Evolutionary conservation across 345 rosid genomes (phyloP).

Genomic region (Mallotus nudiflorus): DNA sequence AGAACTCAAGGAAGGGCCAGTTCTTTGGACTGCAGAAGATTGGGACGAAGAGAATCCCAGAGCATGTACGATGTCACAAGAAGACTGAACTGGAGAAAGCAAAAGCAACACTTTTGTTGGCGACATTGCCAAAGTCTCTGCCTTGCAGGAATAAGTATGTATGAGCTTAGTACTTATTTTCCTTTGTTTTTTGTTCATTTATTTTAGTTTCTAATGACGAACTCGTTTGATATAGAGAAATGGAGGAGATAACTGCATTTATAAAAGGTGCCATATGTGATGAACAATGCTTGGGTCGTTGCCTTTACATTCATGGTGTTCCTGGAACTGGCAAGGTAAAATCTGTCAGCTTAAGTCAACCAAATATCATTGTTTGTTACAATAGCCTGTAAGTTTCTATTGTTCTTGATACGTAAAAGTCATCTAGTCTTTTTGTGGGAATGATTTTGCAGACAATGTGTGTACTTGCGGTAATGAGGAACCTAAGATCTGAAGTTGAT

Average conservation of each 20-base stretch:
- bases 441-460: slow-evolving; percentile 67
- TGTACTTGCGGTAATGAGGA: slow-evolving; percentile 80
- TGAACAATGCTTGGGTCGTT: slow-evolving; percentile 87
- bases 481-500: slow-evolving; percentile 83
- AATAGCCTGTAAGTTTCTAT: slow-evolving; percentile 7
- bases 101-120: slow-evolving; percentile 75
- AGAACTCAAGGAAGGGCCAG: slow-evolving; percentile 74
- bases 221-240: slow-evolving; percentile 48
- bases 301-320: slow-evolving; percentile 94
- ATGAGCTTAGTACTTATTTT: slow-evolving; percentile 5
- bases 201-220: slow-evolving; percentile 3
- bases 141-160: slow-evolving; percentile 85
- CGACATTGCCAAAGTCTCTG: slow-evolving; percentile 75
- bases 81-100: slow-evolving; percentile 88
- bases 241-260: slow-evolving; percentile 82
- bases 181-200: not conserved
- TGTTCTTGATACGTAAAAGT: slow-evolving; percentile 11
- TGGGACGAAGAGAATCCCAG: slow-evolving; percentile 81
- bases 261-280: slow-evolving; percentile 84
- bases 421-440: slow-evolving; percentile 13
- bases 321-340: slow-evolving; percentile 96
- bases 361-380: not conserved
- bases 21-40: slow-evolving; percentile 85
- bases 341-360: slow-evolving; percentile 6
- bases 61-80: slow-evolving; percentile 82